A percentile compares a stretch with the other conserved stretches of the same genome.
phyloP scores from a whole-genome alignment of 2,329 filamentous ascomycete species.

The Magnaporthiopsis rhizophila region DNA sequence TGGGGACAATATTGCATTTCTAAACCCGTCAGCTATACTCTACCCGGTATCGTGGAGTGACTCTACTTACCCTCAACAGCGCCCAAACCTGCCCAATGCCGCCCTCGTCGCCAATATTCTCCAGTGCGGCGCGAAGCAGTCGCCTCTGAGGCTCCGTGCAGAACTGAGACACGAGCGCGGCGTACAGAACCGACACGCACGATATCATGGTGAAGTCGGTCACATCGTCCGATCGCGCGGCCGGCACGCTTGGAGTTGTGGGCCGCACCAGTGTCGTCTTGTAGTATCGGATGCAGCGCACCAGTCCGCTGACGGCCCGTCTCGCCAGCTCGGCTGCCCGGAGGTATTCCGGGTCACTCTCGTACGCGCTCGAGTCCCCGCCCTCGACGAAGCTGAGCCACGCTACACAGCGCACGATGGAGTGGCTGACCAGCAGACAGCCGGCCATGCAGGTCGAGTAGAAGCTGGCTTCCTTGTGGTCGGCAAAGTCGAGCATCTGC shows the following conservation, averaged over 20 bases:
- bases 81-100: not conserved
- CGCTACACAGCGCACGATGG: not conserved
- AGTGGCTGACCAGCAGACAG: not conserved
- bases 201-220: not conserved
- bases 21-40: not conserved
- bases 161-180: slow-evolving; percentile 1
- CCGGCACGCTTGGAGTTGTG: not conserved
- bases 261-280: not conserved
- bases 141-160: not conserved
- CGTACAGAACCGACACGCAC: not conserved
- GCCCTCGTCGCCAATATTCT: not conserved
- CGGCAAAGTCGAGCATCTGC: not conserved
- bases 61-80: not conserved
- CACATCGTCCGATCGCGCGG: not conserved
- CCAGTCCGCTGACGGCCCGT: not conserved
- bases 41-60: too few species aligned
- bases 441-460: slow-evolving; percentile 3
- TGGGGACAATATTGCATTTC: slow-evolving; percentile 1
- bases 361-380: not conserved
- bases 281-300: not conserved
- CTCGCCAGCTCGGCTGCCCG: not conserved
- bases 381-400: not conserved
- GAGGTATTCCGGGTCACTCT: not conserved
- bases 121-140: not conserved
- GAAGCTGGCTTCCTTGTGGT: slow-evolving; percentile 5